Evolutionary conservation across 148 eudicot genomes (phyloP), one percentile per base, ranked within the genome.

Genomic region (Fagopyrum tataricum): DNA sequence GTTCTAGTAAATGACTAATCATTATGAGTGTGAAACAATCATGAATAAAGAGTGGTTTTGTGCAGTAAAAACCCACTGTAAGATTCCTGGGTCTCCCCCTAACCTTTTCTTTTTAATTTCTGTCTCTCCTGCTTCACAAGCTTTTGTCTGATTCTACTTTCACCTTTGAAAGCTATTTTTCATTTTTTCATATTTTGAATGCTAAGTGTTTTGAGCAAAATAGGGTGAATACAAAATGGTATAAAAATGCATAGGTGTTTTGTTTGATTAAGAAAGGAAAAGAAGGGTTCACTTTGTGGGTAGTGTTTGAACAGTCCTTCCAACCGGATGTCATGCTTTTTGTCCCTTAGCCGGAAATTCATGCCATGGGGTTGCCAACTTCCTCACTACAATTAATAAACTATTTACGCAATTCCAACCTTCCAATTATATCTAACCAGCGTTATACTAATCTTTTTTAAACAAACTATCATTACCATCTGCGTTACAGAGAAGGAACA

Each of bases 241-340:
- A 56, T 4, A 56, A 7, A 7, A 52, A 49, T 14, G 5, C 5
- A 15, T 49, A 11, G 15, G 52, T 49, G 14, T 48, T 44, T 47
- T 47, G 14, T 14, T 48, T 4, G 53, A 4, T 48, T 48, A 7
- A 7, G 21, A 4, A 52, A 17, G 6, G 66, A 83, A 44, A 77
- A 75, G 80, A 72, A 80, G 70, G 62, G 62, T 70, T 72, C 76
- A 44, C 74, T 77, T 74, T 55, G 74, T 70, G 44, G 71, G 13
- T 62, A 73, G 48, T 7, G 46, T 58, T 44, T 9, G 23, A 61
- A 58, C 81, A 73, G 59, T 70, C 74, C 78, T 76, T 53, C 74
- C 80, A 76, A 81, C 81, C 79, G 52, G 77, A 79, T 88, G 81
- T 88, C 90, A 83, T 84, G 90, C 87, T 81, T 88, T 88, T 83